Evolutionary conservation across 306 rosid species (phyloP), one percentile per base, ranked within the genome.

Genomic region (Sechiopsis laciniata): DNA sequence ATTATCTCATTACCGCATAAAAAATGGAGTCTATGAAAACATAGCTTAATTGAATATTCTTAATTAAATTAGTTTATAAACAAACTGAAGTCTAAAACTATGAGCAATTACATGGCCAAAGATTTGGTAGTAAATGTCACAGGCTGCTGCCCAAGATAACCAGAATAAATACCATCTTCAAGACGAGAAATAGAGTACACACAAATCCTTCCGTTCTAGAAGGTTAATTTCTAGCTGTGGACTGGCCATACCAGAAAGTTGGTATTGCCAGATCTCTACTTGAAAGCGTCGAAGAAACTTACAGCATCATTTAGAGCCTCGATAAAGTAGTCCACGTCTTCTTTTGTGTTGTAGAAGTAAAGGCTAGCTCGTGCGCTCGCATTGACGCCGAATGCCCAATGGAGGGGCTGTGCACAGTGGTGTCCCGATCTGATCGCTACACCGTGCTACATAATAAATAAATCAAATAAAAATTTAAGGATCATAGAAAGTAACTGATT

Each of bases 341-440:
- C 98, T 84, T 78, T 87, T 5, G 96, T 89, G 85, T 90, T 94
- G 29, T 94, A 90, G 76, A 90, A 88, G 81, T 94, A 76, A 56
- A 90, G 98, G 71, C 98, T 90, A 1, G 90, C 97, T 0, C 95
- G 89, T 0, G 98, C 97, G 21, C 96, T 94, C 12, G 98, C 78
- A 37, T 56, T 82, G 71, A 90, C 81, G 50, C 97, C 96, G 16
- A 94, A 76, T 77, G 64, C 15, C 19, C 89, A 87, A 83, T 90
- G 98, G 56, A 94, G 97, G 51, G 98, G 97, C 78, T 90, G 98
- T 17, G 98, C 96, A 78, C 97, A 94, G 78, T 94, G 98, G 88
- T 94, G 98, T 70, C 98, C 97, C 1, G 97, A 94, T 74, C 97
- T 82, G 82, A 90, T 87, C 8, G 98, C 98, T 79, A 90, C 97